phyloP scores from a whole-genome alignment of 352 stramenopile genomes.

The Ophiocytium majus region DNA sequence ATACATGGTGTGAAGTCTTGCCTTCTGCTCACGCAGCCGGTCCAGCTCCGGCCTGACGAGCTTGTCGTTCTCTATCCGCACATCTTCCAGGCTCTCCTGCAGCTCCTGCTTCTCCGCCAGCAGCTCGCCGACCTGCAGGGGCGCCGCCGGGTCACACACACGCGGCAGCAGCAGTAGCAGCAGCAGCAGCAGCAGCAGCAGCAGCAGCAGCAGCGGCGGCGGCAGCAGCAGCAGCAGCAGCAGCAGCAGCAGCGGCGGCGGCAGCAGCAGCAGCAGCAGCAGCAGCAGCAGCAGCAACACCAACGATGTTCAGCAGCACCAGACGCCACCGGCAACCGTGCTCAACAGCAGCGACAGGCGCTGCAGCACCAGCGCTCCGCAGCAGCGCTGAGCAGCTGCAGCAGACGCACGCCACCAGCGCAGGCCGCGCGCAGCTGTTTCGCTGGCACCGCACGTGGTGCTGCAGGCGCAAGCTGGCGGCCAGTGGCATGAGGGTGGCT shows the following conservation, averaged over 20 bases:
- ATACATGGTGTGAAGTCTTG: no score
- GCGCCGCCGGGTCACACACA: no score
- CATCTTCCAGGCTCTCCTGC: not conserved
- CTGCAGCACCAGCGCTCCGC: not conserved
- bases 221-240: not conserved
- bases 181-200: not conserved
- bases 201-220: not conserved
- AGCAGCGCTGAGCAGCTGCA: not conserved
- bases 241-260: not conserved
- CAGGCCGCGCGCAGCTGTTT: not conserved
- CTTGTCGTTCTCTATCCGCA: conserved; percentile 29
- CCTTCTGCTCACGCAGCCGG: conserved; percentile 25
- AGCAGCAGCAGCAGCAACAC: not conserved
- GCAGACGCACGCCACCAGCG: no score
- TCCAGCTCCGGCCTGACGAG: conserved; percentile 46
- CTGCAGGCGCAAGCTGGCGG: no score
- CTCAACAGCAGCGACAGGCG: no score
- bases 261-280: not conserved
- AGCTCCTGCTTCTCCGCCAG: conserved; percentile 26
- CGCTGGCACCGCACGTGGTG: not conserved
- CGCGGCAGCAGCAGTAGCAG: not conserved
- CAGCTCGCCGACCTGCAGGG: conserved; percentile 39
- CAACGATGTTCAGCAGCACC: not conserved
- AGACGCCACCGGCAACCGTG: not conserved
- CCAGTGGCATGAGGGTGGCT: not conserved